phyloP scores from a whole-genome alignment of 805 yeast genomes.

The Hanseniaspora singularis region DNA sequence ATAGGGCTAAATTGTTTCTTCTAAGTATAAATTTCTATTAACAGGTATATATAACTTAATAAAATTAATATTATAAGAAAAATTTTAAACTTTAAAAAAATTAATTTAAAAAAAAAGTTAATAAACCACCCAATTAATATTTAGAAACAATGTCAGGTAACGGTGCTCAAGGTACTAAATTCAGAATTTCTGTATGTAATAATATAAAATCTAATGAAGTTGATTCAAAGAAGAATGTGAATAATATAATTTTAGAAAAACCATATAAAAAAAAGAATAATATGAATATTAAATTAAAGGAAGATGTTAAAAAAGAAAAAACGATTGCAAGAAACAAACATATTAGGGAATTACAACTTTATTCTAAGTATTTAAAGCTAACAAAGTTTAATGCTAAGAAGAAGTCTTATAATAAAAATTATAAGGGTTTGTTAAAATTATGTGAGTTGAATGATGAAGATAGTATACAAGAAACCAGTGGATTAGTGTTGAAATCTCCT shows the following conservation, averaged over 20 bases:
- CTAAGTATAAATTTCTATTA: too few species aligned
- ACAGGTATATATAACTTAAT: too few species aligned
- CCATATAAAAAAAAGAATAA: not conserved
- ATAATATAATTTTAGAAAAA: not conserved
- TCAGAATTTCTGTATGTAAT: slow-evolving; percentile 93
- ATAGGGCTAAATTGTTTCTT: too few species aligned
- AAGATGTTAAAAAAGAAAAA: not conserved
- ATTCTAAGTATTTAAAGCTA: not conserved
- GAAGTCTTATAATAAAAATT: not conserved
- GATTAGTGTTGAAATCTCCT: not conserved
- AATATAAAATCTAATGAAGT: not conserved
- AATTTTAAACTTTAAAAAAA: not conserved
- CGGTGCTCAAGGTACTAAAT: slow-evolving; percentile 99
- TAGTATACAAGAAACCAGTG: not conserved
- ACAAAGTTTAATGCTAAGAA: not conserved
- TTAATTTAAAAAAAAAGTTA: not conserved
- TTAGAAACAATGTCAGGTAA: slow-evolving; percentile 61
- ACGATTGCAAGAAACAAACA: not conserved
- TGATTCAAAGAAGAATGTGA: not conserved
- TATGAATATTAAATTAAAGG: not conserved
- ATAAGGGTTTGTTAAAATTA: not conserved
- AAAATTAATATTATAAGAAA: too few species aligned
- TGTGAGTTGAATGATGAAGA: slow-evolving; percentile 9
- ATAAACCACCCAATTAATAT: slow-evolving; percentile 18
- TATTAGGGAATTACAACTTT: not conserved